These are phyloP conservation scores for Pseudoturritis turrita DNA, from an alignment of 345 rosid species.

Conservation along the genomic window DNA sequence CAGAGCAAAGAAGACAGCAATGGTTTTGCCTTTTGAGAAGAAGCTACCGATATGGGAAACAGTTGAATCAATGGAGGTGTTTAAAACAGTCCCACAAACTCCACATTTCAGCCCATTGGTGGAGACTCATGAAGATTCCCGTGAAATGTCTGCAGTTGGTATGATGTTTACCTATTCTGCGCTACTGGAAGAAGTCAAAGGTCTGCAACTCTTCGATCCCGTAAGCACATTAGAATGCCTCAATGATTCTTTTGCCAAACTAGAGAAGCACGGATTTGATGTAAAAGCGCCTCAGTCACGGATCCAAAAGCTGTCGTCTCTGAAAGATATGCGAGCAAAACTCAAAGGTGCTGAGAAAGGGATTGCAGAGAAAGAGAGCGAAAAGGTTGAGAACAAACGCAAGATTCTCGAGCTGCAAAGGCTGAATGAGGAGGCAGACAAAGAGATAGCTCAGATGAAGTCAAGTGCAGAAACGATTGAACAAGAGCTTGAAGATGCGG, in stretches of 20 bases:
- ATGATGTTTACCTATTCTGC: conserved; percentile 48
- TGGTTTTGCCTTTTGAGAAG: conserved; percentile 45
- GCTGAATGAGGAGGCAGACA: conserved; percentile 7
- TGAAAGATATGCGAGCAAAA: conserved; percentile 32
- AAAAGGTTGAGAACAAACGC: conserved; percentile 27
- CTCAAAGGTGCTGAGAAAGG: conserved; percentile 25
- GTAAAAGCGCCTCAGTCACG: conserved; percentile 31
- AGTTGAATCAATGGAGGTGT: conserved; percentile 53
- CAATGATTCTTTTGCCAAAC: conserved; percentile 41
- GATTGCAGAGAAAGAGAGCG: conserved; percentile 29
- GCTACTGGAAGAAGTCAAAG: conserved; percentile 46
- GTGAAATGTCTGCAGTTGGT: conserved; percentile 67
- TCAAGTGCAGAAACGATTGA: conserved; percentile 4
- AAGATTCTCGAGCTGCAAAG: conserved; percentile 39
- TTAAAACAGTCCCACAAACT: conserved; percentile 38
- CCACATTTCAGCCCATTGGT: conserved; percentile 60
- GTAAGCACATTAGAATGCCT: conserved; percentile 34
- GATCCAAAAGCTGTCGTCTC: conserved; percentile 38
- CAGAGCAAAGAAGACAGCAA: conserved; percentile 3
- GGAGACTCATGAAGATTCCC: conserved; percentile 43
- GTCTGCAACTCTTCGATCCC: conserved; percentile 28
- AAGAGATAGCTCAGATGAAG: conserved; percentile 25
- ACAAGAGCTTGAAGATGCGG: conserved; percentile 10
- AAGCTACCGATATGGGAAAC: conserved; percentile 46
- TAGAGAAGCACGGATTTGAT: conserved; percentile 59